These are phyloP conservation scores for Gentiana macrophylla DNA, from an alignment of 257 asterid genomes.

Conservation along the genomic window DNA sequence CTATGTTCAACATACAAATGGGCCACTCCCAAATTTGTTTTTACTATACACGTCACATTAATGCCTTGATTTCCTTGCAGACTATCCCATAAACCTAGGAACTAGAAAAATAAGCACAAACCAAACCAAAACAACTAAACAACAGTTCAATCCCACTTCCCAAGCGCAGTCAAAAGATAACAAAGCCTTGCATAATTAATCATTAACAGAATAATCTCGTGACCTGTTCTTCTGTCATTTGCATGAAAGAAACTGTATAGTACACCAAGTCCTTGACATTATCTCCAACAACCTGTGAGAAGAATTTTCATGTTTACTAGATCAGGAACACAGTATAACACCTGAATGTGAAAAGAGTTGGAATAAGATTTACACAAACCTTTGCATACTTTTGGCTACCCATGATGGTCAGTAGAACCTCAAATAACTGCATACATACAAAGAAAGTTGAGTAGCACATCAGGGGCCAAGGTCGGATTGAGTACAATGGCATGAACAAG, in stretches of 20 bases:
- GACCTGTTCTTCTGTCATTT: slow-evolving; percentile 96
- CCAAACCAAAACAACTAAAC: background rate
- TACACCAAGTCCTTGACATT: slow-evolving; percentile 78
- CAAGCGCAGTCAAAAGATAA: background rate
- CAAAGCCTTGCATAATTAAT: slow-evolving; percentile 1
- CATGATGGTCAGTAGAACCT: slow-evolving; percentile 68
- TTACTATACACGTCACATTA: too few relatives aligned
- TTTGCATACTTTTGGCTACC: slow-evolving; percentile 63
- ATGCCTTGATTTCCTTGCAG: too few relatives aligned
- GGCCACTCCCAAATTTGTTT: too few relatives aligned
- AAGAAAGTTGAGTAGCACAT: slow-evolving; percentile 3
- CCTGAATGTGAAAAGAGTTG: slow-evolving; percentile 9
- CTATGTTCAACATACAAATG: too few relatives aligned
- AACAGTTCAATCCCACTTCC: background rate
- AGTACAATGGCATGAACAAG: background rate
- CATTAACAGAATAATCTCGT: background rate
- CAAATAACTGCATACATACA: slow-evolving; percentile 61
- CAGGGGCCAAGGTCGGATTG: slow-evolving; percentile 1
- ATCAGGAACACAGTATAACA: background rate
- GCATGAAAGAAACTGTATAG: slow-evolving; percentile 79
- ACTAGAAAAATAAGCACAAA: background rate
- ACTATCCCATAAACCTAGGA: too few relatives aligned
- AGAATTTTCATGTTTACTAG: slow-evolving; percentile 9
- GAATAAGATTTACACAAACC: slow-evolving; percentile 34
- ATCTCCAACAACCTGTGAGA: slow-evolving; percentile 45